Evolutionary conservation across 441 rosid genomes (phyloP).

Genomic region (Adansonia grandidieri): DNA sequence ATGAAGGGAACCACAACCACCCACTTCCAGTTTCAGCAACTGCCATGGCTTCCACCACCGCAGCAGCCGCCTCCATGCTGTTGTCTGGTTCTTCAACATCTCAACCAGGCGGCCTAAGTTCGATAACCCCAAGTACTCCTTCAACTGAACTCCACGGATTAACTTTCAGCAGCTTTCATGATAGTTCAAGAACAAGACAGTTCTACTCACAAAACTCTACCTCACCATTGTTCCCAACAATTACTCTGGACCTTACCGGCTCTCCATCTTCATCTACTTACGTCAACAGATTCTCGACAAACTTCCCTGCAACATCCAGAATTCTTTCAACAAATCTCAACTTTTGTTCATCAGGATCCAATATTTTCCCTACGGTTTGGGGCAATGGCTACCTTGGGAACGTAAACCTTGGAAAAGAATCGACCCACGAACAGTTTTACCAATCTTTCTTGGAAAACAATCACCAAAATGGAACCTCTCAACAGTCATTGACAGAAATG

Average conservation of each 20-base stretch:
- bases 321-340: constrained; percentile 54
- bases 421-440: neutral
- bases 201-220: constrained; percentile 49
- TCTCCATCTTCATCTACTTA: constrained; percentile 43
- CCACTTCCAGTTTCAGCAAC: constrained; percentile 79
- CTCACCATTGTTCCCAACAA: constrained; percentile 61
- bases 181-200: constrained; percentile 50
- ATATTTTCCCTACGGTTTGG: constrained; percentile 47
- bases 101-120: constrained; percentile 30
- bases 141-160: constrained; percentile 47
- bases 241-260: constrained; percentile 73
- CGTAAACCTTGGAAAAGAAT: neutral
- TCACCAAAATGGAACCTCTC: too few relatives aligned
- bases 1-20: constrained; percentile 86
- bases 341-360: constrained; percentile 55
- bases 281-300: constrained; percentile 46
- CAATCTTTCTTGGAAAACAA: neutral
- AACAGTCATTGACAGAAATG: neutral
- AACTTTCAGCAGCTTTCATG: constrained; percentile 48
- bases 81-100: constrained; percentile 68
- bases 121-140: constrained; percentile 28
- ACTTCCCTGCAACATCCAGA: constrained; percentile 36
- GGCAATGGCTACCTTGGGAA: constrained; percentile 43
- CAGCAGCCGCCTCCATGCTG: constrained; percentile 78
- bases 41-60: constrained; percentile 85